These are phyloP conservation scores for Populus deltoides DNA, from an alignment of 345 rosid genomes.

Conservation along the genomic window DNA sequence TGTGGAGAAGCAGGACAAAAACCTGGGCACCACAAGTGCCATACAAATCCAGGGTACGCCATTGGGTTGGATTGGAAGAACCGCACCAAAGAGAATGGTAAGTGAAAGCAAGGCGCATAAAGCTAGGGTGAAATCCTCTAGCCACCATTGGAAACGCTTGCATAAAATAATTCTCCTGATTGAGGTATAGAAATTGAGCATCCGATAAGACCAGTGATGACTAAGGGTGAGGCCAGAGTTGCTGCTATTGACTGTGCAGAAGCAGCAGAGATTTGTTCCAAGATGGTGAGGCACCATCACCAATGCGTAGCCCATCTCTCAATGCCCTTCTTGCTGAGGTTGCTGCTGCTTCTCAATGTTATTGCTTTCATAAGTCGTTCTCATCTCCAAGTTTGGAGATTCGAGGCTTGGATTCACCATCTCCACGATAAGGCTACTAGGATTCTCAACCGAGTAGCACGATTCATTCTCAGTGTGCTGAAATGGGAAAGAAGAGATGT, in stretches of 20 bases:
- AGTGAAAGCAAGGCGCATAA: slow-evolving; percentile 7
- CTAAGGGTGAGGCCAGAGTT: not conserved
- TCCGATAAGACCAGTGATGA: not conserved
- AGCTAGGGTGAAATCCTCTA: not conserved
- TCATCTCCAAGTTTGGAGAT: too few species aligned
- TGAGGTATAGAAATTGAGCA: slow-evolving; percentile 5
- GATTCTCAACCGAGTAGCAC: not conserved
- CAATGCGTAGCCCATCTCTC: too few species aligned
- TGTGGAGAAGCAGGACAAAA: not conserved
- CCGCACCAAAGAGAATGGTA: not conserved
- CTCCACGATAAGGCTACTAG: not conserved
- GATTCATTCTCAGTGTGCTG: not conserved
- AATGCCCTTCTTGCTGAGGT: too few species aligned
- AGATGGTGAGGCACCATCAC: too few species aligned
- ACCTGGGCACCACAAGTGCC: not conserved
- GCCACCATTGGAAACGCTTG: not conserved
- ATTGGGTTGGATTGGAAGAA: not conserved
- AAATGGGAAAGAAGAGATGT: not conserved
- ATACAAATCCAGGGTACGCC: not conserved
- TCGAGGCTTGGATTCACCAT: not conserved
- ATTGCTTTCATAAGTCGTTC: too few species aligned
- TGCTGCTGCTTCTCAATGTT: too few species aligned
- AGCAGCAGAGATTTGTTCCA: slow-evolving; percentile 11
- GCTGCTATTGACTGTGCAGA: not conserved
- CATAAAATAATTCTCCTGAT: not conserved